Evolutionary conservation across 495 filamentous ascomycete genomes (phyloP).

Genomic region (Penicillium samsonianum): DNA sequence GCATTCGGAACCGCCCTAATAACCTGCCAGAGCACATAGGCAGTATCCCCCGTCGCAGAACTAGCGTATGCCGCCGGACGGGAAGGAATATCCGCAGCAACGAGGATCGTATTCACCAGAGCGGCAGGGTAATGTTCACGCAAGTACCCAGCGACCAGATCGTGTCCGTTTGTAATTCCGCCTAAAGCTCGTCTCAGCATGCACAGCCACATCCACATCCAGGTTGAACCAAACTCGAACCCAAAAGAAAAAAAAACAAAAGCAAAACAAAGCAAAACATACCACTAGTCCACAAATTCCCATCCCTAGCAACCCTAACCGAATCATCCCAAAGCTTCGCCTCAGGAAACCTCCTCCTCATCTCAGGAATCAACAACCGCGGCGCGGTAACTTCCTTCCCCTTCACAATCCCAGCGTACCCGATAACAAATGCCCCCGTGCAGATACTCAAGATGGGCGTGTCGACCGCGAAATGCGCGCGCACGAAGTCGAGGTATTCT

Average conservation of each 20-base stretch:
- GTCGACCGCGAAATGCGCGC: slow-evolving; percentile 35
- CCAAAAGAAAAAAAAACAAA: neutral
- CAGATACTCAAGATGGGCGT: slow-evolving; percentile 57
- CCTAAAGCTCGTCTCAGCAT: slow-evolving; percentile 33
- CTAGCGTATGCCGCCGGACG: slow-evolving; percentile 45
- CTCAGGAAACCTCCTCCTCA: slow-evolving; percentile 47
- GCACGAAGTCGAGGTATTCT: slow-evolving; percentile 47
- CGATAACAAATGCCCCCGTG: slow-evolving; percentile 52
- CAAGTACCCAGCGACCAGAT: slow-evolving; percentile 58
- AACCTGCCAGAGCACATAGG: slow-evolving; percentile 22
- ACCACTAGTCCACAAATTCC: slow-evolving; percentile 64
- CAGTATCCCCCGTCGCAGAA: slow-evolving; percentile 10
- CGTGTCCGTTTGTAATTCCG: slow-evolving; percentile 64
- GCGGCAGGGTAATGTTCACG: slow-evolving; percentile 48
- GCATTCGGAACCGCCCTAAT: slow-evolving; percentile 19
- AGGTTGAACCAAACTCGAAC: neutral
- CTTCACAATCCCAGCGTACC: slow-evolving; percentile 51
- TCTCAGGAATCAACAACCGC: slow-evolving; percentile 43
- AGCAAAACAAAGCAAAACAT: slow-evolving; percentile 23
- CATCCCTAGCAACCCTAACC: slow-evolving; percentile 53
- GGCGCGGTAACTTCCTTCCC: slow-evolving; percentile 54
- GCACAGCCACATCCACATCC: neutral
- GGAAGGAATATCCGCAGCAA: slow-evolving; percentile 52
- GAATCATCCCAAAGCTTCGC: slow-evolving; percentile 46
- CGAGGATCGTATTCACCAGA: slow-evolving; percentile 49